A percentile compares a stretch with the other conserved stretches of the same genome.
These are phyloP conservation scores for Paraphoma sp. DNA, from an alignment of 2,329 filamentous ascomycete species.

Conservation along the genomic window DNA sequence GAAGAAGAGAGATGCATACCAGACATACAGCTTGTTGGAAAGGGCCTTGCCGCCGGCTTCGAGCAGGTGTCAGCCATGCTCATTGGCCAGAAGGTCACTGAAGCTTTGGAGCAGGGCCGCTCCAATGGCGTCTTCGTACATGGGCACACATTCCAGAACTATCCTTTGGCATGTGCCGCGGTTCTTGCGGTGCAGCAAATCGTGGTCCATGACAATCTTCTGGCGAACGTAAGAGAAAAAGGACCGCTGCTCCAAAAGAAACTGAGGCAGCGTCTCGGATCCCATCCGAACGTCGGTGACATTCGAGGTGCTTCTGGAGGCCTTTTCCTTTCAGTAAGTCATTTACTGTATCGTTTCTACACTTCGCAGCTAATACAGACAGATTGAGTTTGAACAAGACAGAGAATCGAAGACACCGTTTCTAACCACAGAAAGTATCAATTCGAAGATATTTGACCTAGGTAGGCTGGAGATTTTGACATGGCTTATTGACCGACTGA, in stretches of 20 bases:
- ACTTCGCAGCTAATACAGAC: constrained; percentile 10
- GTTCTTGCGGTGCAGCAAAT: constrained; percentile 69
- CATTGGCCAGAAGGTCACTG: constrained; percentile 59
- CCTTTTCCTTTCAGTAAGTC: constrained; percentile 63
- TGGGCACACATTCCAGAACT: constrained; percentile 70
- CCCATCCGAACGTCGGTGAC: constrained; percentile 62
- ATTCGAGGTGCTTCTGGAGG: constrained; percentile 63
- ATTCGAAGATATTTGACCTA: constrained; percentile 58
- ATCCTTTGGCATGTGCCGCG: constrained; percentile 65
- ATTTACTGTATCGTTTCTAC: background rate
- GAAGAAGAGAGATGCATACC: constrained; percentile 62
- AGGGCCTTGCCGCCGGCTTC: constrained; percentile 70
- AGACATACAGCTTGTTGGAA: constrained; percentile 71
- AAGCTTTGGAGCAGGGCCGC: constrained; percentile 50
- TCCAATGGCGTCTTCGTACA: constrained; percentile 61
- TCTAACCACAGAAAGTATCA: constrained; percentile 52
- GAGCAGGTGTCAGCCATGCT: constrained; percentile 67
- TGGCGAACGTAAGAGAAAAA: constrained; percentile 64
- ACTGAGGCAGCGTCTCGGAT: constrained; percentile 53
- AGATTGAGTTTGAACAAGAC: constrained; percentile 66
- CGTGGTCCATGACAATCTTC: constrained; percentile 62
- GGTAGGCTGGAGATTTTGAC: constrained; percentile 41
- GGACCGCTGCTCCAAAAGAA: constrained; percentile 57
- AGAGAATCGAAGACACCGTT: constrained; percentile 63
- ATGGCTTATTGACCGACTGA: too few relatives aligned